Evolutionary conservation across 768 basidiomycete species (phyloP), one percentile per base, ranked within the genome.

Genomic region (Tricholoma flavovirens): DNA sequence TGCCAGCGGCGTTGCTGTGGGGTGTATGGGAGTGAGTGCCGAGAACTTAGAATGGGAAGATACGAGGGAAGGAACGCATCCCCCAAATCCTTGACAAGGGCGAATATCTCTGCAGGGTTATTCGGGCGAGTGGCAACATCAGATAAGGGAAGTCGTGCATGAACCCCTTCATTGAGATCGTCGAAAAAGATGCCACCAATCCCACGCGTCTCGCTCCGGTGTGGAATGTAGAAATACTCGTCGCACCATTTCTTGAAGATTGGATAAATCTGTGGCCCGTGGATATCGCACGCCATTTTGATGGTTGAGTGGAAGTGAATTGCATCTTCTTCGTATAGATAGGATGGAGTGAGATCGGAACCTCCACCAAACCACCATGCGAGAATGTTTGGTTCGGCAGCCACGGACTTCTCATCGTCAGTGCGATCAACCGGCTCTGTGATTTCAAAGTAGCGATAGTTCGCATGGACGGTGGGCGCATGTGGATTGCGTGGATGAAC

Each of bases 321-420:
- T 10, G 84, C 92, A 67, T 98, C 97, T 55, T 89, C 88, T 55
- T 86, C 84, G 73, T 86, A 92, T 15, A 98, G 82, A 70, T 98
- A 98, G 3, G 88, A 87, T 1, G 96, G 96, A 0, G 97, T 99
- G 30, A 98, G 80, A 69, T 99, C 96, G 6, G 84, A 86, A 6
- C 96, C 96, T 32, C 97, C 97, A 17, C 97, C 96, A 66, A 98
- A 99, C 97, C 96, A 99, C 94, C 95, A 98, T 24, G 93, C 86
- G 40, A 94, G 72, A 17, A 90, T 72, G 60, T 81, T 79, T 7
- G 80, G 78, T 22, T 73, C 66, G 53, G 68, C 67, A 2, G 72
- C 72, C 35, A 71, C 70, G 21, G 65, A 67, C 7, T 62, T 51
- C 14, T 64, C 66, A 3, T 62, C 55, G 1, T 60, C 17, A 24